Conservation (phyloP, 345 rosid genomes). For the Gossypium australe region DNA sequence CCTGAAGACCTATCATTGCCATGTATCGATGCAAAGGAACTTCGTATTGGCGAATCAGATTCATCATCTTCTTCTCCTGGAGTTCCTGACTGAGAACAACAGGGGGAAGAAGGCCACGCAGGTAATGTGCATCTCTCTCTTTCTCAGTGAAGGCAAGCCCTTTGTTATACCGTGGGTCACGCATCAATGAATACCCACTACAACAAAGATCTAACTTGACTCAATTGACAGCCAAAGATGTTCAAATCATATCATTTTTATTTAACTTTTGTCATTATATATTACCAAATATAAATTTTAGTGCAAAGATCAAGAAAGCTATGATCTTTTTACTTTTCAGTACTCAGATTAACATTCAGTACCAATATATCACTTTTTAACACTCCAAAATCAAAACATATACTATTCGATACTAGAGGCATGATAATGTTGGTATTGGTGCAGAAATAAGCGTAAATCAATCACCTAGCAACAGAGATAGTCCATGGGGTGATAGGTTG, state of each 20-base stretch:
- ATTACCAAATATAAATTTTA: no score
- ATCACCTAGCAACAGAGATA: constrained; percentile 78
- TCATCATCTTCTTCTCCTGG: constrained; percentile 81
- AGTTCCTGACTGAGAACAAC: constrained; percentile 60
- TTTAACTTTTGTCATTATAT: not conserved
- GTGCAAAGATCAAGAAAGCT: not conserved
- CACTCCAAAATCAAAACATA: not conserved
- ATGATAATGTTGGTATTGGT: constrained; percentile 1
- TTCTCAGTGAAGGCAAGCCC: constrained; percentile 78
- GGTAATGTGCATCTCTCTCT: constrained; percentile 91
- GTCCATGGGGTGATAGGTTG: constrained; percentile 94
- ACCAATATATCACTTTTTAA: not conserved
- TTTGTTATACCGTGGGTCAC: constrained; percentile 88
- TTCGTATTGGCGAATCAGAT: constrained; percentile 66
- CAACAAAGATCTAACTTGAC: not conserved
- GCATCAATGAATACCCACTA: constrained; percentile 80
- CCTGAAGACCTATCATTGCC: constrained; percentile 98
- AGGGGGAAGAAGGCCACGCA: constrained; percentile 94
- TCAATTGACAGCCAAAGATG: not conserved
- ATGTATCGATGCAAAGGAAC: constrained; percentile 86
- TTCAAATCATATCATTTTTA: not conserved
- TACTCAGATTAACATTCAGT: not conserved
- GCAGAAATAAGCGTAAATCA: constrained; percentile 20
- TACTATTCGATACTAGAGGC: not conserved
- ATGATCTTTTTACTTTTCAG: not conserved